Conservation (phyloP, 2,329 filamentous ascomycete species). For the Alternaria arborescens region DNA sequence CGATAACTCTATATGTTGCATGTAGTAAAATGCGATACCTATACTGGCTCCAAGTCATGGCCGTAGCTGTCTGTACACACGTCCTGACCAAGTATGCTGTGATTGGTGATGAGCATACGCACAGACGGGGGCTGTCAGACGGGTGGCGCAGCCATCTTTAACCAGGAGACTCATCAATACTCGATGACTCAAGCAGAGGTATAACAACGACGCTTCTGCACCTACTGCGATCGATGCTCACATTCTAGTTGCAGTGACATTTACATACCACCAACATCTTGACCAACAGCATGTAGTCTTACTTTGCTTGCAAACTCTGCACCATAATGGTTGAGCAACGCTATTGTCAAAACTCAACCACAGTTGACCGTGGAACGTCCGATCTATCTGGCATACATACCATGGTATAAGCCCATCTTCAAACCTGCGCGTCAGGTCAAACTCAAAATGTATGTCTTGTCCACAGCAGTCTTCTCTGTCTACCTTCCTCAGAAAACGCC, state of each 20-base stretch:
- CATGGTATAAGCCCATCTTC: background rate
- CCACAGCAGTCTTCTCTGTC: background rate
- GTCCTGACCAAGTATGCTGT: background rate
- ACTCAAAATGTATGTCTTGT: background rate
- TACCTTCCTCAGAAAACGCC: background rate
- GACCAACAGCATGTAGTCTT: background rate
- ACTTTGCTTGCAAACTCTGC: background rate
- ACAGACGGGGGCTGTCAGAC: constrained; percentile 8
- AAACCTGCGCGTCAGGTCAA: background rate
- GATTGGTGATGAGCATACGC: background rate
- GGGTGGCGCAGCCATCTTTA: background rate
- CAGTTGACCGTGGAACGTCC: background rate
- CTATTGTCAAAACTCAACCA: background rate
- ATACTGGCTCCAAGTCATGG: background rate
- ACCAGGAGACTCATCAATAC: background rate
- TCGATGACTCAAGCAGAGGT: constrained; percentile 10
- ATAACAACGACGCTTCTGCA: background rate
- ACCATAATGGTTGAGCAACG: background rate
- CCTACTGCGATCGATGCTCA: no score
- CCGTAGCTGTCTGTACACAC: background rate
- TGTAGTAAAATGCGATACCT: constrained; percentile 11
- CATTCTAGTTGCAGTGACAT: background rate
- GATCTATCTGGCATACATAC: background rate
- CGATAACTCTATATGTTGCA: constrained; percentile 12
- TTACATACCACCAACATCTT: background rate